Conservation (phyloP, 2,329 filamentous ascomycete species). For the Cadophora sp. region DNA sequence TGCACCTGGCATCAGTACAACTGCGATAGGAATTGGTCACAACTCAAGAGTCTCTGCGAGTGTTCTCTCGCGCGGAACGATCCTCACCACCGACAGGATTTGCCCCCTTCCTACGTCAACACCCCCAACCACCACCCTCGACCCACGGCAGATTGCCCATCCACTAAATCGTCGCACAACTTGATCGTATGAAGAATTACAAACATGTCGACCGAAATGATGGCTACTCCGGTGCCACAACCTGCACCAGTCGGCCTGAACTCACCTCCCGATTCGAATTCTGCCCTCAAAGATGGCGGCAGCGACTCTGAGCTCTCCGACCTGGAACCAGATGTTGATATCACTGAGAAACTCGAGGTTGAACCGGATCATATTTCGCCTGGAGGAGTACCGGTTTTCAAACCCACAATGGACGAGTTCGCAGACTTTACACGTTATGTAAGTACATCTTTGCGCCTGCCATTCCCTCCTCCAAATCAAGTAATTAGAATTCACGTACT, state of each 20-base stretch:
- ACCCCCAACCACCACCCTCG: conserved; percentile 15
- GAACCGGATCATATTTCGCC: conserved; percentile 84
- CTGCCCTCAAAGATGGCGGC: conserved; percentile 62
- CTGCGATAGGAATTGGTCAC: conserved; percentile 17
- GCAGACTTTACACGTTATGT: conserved; percentile 92
- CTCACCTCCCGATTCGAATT: conserved; percentile 70
- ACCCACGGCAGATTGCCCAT: conserved; percentile 7
- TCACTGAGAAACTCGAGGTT: conserved; percentile 72
- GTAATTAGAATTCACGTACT: conserved; percentile 23
- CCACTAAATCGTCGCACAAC: conserved; percentile 22
- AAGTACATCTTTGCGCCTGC: conserved; percentile 43
- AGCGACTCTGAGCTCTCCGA: conserved; percentile 72
- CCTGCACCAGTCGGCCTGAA: conserved; percentile 50
- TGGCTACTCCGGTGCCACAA: conserved; percentile 35
- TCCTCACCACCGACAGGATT: not conserved
- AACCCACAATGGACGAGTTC: conserved; percentile 94
- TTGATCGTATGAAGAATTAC: conserved; percentile 38
- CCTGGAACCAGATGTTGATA: conserved; percentile 56
- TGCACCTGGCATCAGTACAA: not conserved
- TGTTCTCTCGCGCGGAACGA: conserved; percentile 21
- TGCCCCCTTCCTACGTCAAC: conserved; percentile 24
- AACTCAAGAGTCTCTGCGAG: conserved; percentile 20
- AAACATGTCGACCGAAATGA: conserved; percentile 40
- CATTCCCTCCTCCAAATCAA: not conserved
- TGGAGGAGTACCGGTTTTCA: conserved; percentile 90